These are phyloP conservation scores for Lithospermum erythrorhizon DNA, from an alignment of 257 asterid genomes.

Conservation along the genomic window DNA sequence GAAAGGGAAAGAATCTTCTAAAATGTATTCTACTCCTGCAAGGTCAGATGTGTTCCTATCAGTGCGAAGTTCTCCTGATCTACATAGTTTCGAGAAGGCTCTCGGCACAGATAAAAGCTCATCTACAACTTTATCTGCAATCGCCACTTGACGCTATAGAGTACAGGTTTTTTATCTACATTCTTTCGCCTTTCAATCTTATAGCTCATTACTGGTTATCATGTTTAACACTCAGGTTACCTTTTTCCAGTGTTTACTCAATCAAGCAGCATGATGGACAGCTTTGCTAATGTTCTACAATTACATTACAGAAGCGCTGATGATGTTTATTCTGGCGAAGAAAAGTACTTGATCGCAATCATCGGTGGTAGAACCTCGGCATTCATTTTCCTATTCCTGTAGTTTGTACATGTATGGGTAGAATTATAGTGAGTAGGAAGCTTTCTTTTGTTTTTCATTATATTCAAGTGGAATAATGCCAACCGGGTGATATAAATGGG, in stretches of 20 bases:
- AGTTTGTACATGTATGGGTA: background rate
- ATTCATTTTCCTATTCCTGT: background rate
- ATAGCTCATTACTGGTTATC: background rate
- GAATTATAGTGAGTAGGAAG: background rate
- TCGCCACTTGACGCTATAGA: background rate
- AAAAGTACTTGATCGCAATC: background rate
- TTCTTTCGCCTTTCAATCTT: background rate
- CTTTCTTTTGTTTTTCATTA: background rate
- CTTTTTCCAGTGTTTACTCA: background rate
- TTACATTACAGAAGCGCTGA: too few species aligned
- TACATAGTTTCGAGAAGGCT: background rate
- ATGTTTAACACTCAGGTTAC: background rate
- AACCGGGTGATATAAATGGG: background rate
- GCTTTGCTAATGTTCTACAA: too few species aligned
- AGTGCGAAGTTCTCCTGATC: background rate
- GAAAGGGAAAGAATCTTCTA: background rate
- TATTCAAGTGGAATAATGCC: background rate
- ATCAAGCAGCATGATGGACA: background rate
- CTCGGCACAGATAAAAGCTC: background rate
- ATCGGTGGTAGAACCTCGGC: background rate
- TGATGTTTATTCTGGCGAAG: too few species aligned
- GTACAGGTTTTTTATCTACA: background rate
- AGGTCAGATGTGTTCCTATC: slow-evolving; percentile 2
- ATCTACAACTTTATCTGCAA: background rate
- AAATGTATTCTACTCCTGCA: background rate